phyloP scores from a whole-genome alignment of 2,329 filamentous ascomycete species.

The Cytospora leucostoma region DNA sequence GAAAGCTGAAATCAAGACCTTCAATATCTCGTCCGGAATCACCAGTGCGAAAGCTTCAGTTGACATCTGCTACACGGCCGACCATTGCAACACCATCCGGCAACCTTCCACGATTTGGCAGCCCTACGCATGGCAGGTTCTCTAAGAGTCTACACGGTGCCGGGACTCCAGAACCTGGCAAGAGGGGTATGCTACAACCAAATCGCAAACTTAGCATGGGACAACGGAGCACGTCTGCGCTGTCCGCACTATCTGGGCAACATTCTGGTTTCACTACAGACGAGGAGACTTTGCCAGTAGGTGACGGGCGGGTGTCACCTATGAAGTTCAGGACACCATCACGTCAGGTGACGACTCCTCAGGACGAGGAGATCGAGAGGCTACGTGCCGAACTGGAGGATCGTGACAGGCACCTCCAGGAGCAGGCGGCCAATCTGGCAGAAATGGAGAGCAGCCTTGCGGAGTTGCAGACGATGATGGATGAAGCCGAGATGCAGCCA shows the following conservation, averaged over 20 bases:
- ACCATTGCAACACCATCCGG: constrained; percentile 57
- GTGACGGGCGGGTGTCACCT: constrained; percentile 54
- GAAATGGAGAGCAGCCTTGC: constrained; percentile 89
- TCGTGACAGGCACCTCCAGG: constrained; percentile 82
- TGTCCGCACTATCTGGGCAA: constrained; percentile 57
- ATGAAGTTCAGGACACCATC: constrained; percentile 56
- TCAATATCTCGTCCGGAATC: constrained; percentile 89
- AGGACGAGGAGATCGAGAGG: constrained; percentile 73
- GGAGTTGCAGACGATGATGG: constrained; percentile 74
- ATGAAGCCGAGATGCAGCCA: constrained; percentile 49
- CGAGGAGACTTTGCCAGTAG: constrained; percentile 58
- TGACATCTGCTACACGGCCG: constrained; percentile 60
- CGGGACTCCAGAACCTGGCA: constrained; percentile 58
- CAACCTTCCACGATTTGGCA: constrained; percentile 59
- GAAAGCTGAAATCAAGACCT: constrained; percentile 66
- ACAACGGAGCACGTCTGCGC: constrained; percentile 60
- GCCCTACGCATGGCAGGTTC: constrained; percentile 62
- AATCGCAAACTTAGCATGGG: constrained; percentile 55
- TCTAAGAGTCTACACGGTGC: constrained; percentile 62
- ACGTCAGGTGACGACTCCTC: constrained; percentile 46
- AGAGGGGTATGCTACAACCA: constrained; percentile 47
- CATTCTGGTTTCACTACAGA: constrained; percentile 52
- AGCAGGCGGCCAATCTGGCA: constrained; percentile 76
- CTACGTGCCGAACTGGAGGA: constrained; percentile 77
- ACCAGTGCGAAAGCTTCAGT: constrained; percentile 69